Percentiles rank a stretch among this genome's conserved stretches.
These are phyloP conservation scores for Bipolaris sorokiniana DNA, from an alignment of 2,329 filamentous ascomycete species.

Conservation along the genomic window DNA sequence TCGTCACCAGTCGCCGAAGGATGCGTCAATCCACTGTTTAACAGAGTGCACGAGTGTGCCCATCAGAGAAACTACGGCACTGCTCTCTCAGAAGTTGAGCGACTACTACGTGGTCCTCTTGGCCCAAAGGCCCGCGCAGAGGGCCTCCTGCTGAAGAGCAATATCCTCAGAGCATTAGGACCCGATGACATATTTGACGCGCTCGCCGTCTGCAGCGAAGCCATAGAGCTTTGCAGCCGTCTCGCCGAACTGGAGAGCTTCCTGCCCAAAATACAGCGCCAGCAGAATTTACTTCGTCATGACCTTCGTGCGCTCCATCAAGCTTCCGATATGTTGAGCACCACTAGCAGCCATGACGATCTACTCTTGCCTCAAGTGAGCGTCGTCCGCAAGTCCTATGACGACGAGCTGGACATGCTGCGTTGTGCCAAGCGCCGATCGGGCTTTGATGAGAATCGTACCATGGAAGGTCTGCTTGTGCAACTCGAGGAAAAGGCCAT, in stretches of 20 bases:
- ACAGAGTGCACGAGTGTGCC: conserved; percentile 25
- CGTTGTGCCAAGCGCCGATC: conserved; percentile 25
- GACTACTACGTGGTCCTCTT: conserved; percentile 35
- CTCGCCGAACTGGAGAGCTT: conserved; percentile 27
- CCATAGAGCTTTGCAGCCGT: conserved; percentile 36
- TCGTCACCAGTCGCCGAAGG: conserved; percentile 2
- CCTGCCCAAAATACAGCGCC: conserved; percentile 35
- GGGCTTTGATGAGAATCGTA: conserved; percentile 40
- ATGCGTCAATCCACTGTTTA: conserved; percentile 25
- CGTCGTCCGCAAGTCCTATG: conserved; percentile 24
- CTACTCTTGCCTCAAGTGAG: conserved; percentile 14
- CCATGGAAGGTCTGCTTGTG: conserved; percentile 24
- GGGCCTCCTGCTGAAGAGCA: conserved; percentile 40
- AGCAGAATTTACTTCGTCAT: conserved; percentile 34
- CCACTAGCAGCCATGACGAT: conserved; percentile 10
- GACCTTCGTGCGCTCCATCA: conserved; percentile 32
- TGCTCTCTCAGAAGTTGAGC: conserved; percentile 34
- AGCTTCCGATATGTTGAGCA: conserved; percentile 29
- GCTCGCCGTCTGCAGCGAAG: conserved; percentile 42
- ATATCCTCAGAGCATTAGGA: conserved; percentile 28
- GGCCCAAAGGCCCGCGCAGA: conserved; percentile 34
- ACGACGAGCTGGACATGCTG: conserved; percentile 28
- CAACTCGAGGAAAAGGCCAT: conserved; percentile 22
- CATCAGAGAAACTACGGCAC: conserved; percentile 30
- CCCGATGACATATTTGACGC: conserved; percentile 37